A percentile compares a stretch with the other conserved stretches of the same genome.
These are phyloP conservation scores for Erysimum cheiranthoides DNA, from an alignment of 345 rosid genomes.

Conservation along the genomic window DNA sequence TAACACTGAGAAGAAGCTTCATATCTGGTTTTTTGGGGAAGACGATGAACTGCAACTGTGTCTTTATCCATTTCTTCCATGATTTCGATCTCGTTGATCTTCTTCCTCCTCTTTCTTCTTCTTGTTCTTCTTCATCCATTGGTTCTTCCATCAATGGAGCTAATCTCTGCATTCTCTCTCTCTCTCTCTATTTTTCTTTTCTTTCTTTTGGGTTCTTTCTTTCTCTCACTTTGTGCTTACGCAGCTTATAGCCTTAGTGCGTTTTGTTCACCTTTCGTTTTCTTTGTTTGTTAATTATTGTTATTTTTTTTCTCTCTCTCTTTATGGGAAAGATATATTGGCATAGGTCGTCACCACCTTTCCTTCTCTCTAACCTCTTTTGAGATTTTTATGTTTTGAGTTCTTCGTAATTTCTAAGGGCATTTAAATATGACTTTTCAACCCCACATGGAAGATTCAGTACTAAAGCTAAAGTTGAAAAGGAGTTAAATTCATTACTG, in stretches of 20 bases:
- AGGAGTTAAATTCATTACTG: neutral
- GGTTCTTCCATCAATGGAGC: conserved; percentile 90
- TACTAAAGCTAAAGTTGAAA: conserved; percentile 10
- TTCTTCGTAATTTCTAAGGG: neutral
- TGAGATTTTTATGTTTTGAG: conserved; percentile 10
- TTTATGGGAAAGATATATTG: conserved; percentile 30
- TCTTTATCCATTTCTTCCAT: conserved; percentile 78
- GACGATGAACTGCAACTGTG: conserved; percentile 54
- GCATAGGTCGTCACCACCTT: conserved; percentile 40
- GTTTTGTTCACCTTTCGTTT: conserved; percentile 50
- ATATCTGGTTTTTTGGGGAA: conserved; percentile 63
- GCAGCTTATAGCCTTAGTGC: conserved; percentile 50
- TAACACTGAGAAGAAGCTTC: conserved; percentile 75
- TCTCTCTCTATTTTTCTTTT: neutral
- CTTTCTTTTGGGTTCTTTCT: conserved; percentile 6
- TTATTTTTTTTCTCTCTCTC: conserved; percentile 34
- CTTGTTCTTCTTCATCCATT: conserved; percentile 53
- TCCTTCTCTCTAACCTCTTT: conserved; percentile 25
- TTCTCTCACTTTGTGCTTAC: conserved; percentile 38
- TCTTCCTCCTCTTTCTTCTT: conserved; percentile 37
- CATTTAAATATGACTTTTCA: conserved; percentile 21
- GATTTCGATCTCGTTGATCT: conserved; percentile 43
- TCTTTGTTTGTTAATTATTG: conserved; percentile 49
- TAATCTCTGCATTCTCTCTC: conserved; percentile 60
- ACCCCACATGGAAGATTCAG: conserved; percentile 38